These are phyloP conservation scores for Leccinum incarnatum DNA, from an alignment of 768 basidiomycete species.

Conservation along the genomic window DNA sequence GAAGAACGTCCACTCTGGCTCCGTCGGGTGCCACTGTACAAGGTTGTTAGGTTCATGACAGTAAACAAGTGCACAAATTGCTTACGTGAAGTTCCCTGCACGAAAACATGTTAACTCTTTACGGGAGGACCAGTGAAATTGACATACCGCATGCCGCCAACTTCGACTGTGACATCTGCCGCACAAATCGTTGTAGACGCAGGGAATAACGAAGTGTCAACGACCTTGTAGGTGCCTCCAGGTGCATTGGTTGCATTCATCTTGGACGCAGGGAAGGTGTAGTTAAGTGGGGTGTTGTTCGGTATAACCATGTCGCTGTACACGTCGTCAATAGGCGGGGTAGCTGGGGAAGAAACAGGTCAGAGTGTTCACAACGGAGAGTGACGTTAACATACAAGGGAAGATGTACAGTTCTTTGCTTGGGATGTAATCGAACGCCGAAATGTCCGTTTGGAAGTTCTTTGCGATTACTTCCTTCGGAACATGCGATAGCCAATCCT, in stretches of 20 bases:
- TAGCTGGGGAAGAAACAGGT: slow-evolving; percentile 25
- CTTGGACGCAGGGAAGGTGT: slow-evolving; percentile 52
- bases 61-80: background rate
- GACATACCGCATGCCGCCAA: slow-evolving; percentile 56
- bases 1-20: slow-evolving; percentile 48
- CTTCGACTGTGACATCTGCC: slow-evolving; percentile 56
- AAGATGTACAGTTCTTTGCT: slow-evolving; percentile 55
- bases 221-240: slow-evolving; percentile 60
- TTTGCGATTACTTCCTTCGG: slow-evolving; percentile 59
- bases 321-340: slow-evolving; percentile 42
- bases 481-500: slow-evolving; percentile 68
- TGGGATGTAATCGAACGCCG: slow-evolving; percentile 56
- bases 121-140: background rate
- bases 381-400: slow-evolving; percentile 31
- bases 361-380: background rate
- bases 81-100: slow-evolving; percentile 46
- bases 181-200: slow-evolving; percentile 52
- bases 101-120: background rate
- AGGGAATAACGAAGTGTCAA: slow-evolving; percentile 54
- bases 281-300: slow-evolving; percentile 50
- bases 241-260: slow-evolving; percentile 39
- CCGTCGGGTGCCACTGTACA: slow-evolving; percentile 49
- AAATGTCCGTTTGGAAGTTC: slow-evolving; percentile 52
- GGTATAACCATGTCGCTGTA: slow-evolving; percentile 45
- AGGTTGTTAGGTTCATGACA: background rate